Evolutionary conservation across 148 eudicot genomes (phyloP).

Genomic region (Heliosperma pusillum): DNA sequence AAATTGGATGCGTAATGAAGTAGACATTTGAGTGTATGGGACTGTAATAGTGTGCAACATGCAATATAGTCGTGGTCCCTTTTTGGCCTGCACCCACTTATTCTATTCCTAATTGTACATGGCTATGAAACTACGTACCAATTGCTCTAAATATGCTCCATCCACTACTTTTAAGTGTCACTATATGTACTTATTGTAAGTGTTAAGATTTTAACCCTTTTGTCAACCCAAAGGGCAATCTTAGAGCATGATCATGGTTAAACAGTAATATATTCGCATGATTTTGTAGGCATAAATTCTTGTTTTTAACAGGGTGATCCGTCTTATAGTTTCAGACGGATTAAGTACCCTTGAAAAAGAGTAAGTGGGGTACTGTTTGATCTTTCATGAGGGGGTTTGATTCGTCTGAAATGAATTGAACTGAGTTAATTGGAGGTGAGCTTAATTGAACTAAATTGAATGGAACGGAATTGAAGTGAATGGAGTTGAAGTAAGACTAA

Average conservation of each 20-base stretch:
- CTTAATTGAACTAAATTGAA: too few relatives aligned
- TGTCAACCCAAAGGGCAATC: constrained; percentile 25
- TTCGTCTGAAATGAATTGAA: too few relatives aligned
- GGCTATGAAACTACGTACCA: neutral
- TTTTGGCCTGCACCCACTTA: constrained; percentile 17
- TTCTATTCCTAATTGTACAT: constrained; percentile 6
- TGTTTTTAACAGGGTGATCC: too few relatives aligned
- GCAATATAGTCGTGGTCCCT: constrained; percentile 16
- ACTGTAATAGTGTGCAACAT: constrained; percentile 14
- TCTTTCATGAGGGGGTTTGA: too few relatives aligned
- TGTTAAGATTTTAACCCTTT: constrained; percentile 19
- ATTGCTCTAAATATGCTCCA: neutral
- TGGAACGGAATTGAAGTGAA: too few relatives aligned
- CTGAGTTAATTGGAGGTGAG: too few relatives aligned
- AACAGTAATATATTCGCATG: too few relatives aligned
- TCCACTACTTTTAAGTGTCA: neutral
- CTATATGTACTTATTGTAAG: neutral
- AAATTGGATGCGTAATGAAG: neutral
- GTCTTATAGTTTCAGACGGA: too few relatives aligned
- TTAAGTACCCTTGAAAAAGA: too few relatives aligned
- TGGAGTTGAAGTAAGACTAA: too few relatives aligned
- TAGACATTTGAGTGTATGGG: constrained; percentile 4
- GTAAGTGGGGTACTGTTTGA: too few relatives aligned
- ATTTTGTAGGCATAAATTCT: too few relatives aligned
- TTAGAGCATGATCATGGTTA: neutral